phyloP scores from a whole-genome alignment of 148 eudicot genomes.

The Fagopyrum homotropicum region DNA sequence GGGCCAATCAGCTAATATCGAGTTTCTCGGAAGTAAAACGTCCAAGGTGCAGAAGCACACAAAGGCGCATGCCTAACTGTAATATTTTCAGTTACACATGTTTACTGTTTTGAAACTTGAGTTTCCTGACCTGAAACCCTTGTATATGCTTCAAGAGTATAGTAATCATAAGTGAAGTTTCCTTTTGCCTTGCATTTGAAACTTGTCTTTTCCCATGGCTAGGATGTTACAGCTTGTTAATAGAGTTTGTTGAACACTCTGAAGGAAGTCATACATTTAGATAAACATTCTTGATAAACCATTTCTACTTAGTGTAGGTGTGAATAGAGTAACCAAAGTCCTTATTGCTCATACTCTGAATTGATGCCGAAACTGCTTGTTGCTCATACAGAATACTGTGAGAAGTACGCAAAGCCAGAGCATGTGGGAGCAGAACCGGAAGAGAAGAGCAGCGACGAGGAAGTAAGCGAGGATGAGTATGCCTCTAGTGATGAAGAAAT shows the following conservation, averaged over 20 bases:
- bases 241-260: background rate
- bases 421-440: conserved; percentile 50
- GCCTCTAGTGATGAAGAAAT: conserved; percentile 17
- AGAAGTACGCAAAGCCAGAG: conserved; percentile 60
- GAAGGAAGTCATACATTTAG: background rate
- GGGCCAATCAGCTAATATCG: too few species aligned
- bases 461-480: conserved; percentile 16
- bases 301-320: background rate
- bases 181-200: background rate
- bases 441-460: conserved; percentile 19
- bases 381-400: conserved; percentile 44
- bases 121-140: background rate
- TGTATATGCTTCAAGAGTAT: background rate
- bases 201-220: background rate
- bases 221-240: background rate
- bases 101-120: background rate
- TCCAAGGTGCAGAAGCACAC: too few species aligned
- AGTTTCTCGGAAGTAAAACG: too few species aligned
- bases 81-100: background rate
- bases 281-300: background rate
- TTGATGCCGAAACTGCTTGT: background rate
- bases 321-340: background rate
- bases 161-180: background rate
- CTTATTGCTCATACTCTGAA: background rate
- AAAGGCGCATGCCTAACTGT: too few species aligned